A percentile compares a stretch with the other conserved stretches of the same genome.
These are phyloP conservation scores for Penicillium sp. DNA, from an alignment of 2,329 filamentous ascomycete genomes.

Conservation along the genomic window DNA sequence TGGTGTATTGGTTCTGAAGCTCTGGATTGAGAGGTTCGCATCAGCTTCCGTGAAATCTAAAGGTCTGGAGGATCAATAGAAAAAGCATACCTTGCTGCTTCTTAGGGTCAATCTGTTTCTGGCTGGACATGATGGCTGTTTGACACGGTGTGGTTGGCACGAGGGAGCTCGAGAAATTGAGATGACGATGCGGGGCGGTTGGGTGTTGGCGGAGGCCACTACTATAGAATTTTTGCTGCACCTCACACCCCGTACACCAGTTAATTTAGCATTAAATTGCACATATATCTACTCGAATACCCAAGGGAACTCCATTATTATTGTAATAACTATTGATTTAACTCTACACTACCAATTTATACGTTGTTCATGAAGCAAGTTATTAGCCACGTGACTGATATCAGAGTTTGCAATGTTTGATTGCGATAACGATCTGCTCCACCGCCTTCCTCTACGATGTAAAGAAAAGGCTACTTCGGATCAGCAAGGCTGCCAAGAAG, in stretches of 20 bases:
- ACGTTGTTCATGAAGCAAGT: background rate
- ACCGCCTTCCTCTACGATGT: background rate
- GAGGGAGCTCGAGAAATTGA: slow-evolving; percentile 28
- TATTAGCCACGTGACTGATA: slow-evolving; percentile 24
- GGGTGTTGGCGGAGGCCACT: slow-evolving; percentile 13
- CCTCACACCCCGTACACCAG: background rate
- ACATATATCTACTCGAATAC: background rate
- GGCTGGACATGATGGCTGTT: slow-evolving; percentile 37
- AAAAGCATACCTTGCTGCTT: slow-evolving; percentile 47
- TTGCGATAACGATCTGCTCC: background rate
- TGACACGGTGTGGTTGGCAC: slow-evolving; percentile 6
- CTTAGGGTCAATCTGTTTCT: slow-evolving; percentile 41
- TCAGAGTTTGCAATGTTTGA: slow-evolving; percentile 32
- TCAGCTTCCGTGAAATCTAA: slow-evolving; percentile 5
- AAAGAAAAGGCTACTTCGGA: background rate
- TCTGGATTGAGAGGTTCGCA: slow-evolving; percentile 31
- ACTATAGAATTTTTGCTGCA: background rate
- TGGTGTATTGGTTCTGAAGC: slow-evolving; percentile 50
- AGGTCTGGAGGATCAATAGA: background rate
- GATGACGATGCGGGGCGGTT: slow-evolving; percentile 34
- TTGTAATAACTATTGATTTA: background rate
- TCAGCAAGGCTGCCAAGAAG: too few species aligned
- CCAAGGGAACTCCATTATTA: too few species aligned
- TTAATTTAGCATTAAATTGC: background rate
- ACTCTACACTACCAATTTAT: background rate